These are phyloP conservation scores for Colletotrichum somersetense DNA, from an alignment of 2,329 filamentous ascomycete species.

Conservation along the genomic window DNA sequence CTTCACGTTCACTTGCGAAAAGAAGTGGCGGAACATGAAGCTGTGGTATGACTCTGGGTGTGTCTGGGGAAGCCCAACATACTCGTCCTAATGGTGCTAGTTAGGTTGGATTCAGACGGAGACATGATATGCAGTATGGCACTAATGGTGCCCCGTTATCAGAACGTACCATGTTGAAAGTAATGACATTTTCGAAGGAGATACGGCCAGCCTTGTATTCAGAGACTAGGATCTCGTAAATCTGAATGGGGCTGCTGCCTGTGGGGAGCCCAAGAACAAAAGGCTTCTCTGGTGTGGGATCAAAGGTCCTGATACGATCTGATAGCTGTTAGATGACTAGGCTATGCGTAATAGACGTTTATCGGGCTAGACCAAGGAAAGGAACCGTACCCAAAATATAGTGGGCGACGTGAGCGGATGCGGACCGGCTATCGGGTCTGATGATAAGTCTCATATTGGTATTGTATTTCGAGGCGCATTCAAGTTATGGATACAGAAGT, in stretches of 20 bases:
- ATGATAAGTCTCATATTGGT: slow-evolving; percentile 78
- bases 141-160: accelerated
- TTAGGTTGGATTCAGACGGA: background rate
- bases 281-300: slow-evolving; percentile 43
- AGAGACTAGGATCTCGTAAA: slow-evolving; percentile 69
- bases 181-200: slow-evolving; percentile 74
- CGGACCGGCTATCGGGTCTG: slow-evolving; percentile 71
- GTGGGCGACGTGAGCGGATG: slow-evolving; percentile 77
- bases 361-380: background rate
- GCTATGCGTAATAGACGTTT: accelerated
- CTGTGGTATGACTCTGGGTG: slow-evolving; percentile 84
- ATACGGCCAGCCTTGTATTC: slow-evolving; percentile 66
- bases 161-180: slow-evolving; percentile 76
- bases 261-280: slow-evolving; percentile 46
- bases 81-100: slow-evolving; percentile 72
- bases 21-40: slow-evolving; percentile 88
- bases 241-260: slow-evolving; percentile 43
- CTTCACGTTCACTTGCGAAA: slow-evolving; percentile 78
- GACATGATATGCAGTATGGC: accelerated
- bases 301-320: slow-evolving; percentile 49
- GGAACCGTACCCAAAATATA: slow-evolving; percentile 75
- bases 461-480: no score
- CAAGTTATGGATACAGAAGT: no score
- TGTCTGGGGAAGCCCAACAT: slow-evolving; percentile 78
- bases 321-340: slow-evolving; percentile 50